Percentiles rank a stretch among this genome's conserved stretches.
Evolutionary conservation across 257 asterid genomes (phyloP).

Genomic region (Forsythia viridissima): DNA sequence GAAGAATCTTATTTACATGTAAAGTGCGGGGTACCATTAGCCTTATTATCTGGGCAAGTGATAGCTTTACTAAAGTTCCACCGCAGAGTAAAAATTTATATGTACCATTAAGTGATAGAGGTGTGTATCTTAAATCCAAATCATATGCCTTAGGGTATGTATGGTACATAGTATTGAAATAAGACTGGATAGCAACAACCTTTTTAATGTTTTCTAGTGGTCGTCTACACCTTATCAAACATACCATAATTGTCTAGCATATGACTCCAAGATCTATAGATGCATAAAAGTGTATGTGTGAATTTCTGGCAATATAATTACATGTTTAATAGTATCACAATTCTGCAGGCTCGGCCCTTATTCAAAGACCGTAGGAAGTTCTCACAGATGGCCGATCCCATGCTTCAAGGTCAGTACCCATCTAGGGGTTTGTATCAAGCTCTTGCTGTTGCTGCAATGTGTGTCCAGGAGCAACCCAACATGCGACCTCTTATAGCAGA

Average conservation of each 20-base stretch:
- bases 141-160: no score
- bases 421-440: slow-evolving; percentile 52
- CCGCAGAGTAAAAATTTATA: background rate
- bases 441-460: slow-evolving; percentile 59
- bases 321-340: background rate
- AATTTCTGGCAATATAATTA: background rate
- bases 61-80: background rate
- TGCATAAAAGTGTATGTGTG: background rate
- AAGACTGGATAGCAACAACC: background rate
- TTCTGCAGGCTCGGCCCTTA: slow-evolving; percentile 55
- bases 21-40: background rate
- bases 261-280: background rate
- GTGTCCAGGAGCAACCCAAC: slow-evolving; percentile 49
- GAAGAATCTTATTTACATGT: background rate
- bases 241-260: background rate
- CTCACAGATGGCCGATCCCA: slow-evolving; percentile 54
- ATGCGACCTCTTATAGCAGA: slow-evolving; percentile 38
- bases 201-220: background rate
- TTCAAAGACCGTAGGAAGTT: slow-evolving; percentile 53
- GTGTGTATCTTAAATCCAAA: no score
- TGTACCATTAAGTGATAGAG: no score
- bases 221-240: background rate
- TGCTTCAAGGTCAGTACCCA: slow-evolving; percentile 55
- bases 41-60: background rate
- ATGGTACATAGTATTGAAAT: no score